These are phyloP conservation scores for Hansenula lynferdii DNA, from an alignment of 1,139 yeast species.

Conservation along the genomic window DNA sequence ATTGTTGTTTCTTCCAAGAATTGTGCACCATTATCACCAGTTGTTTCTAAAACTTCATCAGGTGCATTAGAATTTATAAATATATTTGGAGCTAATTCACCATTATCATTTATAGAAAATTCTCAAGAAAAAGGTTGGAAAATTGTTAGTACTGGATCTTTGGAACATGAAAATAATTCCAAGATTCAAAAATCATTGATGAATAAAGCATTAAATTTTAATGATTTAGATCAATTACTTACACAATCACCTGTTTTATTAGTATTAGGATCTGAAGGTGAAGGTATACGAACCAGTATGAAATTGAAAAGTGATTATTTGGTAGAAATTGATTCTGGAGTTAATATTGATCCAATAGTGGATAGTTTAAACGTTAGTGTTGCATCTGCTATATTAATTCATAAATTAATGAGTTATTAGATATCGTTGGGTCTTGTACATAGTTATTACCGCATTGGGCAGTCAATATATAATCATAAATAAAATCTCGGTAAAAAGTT, in stretches of 20 bases:
- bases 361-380: conserved; percentile 90
- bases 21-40: conserved; percentile 72
- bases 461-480: no score
- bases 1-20: conserved; percentile 66
- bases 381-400: conserved; percentile 68
- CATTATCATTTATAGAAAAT: conserved; percentile 56
- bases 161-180: conserved; percentile 20
- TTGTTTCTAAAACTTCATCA: conserved; percentile 74
- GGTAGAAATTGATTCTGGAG: conserved; percentile 43
- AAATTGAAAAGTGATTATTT: conserved; percentile 58
- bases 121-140: conserved; percentile 60
- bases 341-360: conserved; percentile 38
- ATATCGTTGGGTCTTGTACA: no score
- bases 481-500: no score
- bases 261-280: conserved; percentile 83
- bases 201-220: conserved; percentile 34
- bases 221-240: conserved; percentile 40
- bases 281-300: conserved; percentile 69
- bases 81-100: conserved; percentile 51
- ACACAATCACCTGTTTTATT: conserved; percentile 55
- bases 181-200: conserved; percentile 23
- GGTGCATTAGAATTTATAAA: conserved; percentile 83
- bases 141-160: conserved; percentile 57
- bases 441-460: no score
- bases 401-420: conserved; percentile 24